Percentiles rank a stretch among this genome's conserved stretches.
Conservation (phyloP, 2,329 filamentous ascomycete species). For the Colletotrichum zoysiae region DNA sequence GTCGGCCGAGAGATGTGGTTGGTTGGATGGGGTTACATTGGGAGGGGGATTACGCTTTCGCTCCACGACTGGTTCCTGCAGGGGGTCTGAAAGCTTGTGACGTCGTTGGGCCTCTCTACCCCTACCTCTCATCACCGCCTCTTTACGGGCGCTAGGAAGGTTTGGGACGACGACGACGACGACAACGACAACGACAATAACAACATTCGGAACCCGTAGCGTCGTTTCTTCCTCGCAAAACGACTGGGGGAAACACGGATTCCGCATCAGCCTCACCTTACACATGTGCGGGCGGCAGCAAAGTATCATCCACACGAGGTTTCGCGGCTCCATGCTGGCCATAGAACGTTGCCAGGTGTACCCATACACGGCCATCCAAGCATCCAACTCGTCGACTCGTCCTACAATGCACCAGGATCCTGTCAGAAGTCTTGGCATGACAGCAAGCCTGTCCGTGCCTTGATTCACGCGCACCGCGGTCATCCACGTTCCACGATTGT, state of each 20-base stretch:
- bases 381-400: neutral
- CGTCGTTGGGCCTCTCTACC: slow-evolving; percentile 20
- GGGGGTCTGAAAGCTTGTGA: slow-evolving; percentile 23
- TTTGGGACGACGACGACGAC: neutral
- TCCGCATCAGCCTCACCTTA: neutral
- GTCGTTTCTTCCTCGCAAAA: neutral
- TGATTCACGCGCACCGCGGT: slow-evolving; percentile 25
- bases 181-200: neutral
- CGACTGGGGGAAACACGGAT: neutral
- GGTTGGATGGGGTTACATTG: neutral
- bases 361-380: slow-evolving; percentile 26
- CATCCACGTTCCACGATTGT: neutral
- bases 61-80: slow-evolving; percentile 3
- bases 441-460: slow-evolving; percentile 38
- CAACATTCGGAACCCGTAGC: neutral
- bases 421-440: slow-evolving; percentile 39
- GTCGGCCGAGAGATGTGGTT: neutral
- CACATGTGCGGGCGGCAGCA: slow-evolving; percentile 6
- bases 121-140: slow-evolving; percentile 12
- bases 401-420: slow-evolving; percentile 30
- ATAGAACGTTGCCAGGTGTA: slow-evolving; percentile 12
- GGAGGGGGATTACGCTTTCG: neutral
- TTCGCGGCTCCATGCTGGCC: slow-evolving; percentile 11
- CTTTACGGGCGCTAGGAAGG: neutral
- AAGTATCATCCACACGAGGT: slow-evolving; percentile 29